Base-by-base conservation (phyloP, 257 asterid species). In the Rubia yunnanensis region DNA sequence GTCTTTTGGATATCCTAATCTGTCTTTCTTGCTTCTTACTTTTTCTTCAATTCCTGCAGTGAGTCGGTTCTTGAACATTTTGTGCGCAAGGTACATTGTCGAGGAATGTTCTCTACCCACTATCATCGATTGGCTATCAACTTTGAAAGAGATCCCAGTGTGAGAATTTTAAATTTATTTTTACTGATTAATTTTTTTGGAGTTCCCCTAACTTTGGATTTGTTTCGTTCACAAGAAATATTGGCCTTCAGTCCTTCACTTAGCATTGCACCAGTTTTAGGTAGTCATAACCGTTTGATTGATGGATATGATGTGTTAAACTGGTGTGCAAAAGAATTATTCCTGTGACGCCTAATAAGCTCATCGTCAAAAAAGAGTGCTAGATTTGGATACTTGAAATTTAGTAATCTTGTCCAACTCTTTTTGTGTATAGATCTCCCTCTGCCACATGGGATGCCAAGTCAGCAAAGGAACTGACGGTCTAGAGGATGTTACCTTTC, bases 71-170 rank as follows among this genome's bases (percentile, higher is more conserved):
- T 92, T 52, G 95, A 92, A 73, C 92, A 92, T 82, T 90, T 92
- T 77, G 85, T 89, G 64, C 83, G 57, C 73, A 80, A 77, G 54
- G 92, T 92, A 62, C 90, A 82, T 69, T 92, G 99, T 54, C 84
- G 97, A 63, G 99, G 99, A 75, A 77, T 92, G 99, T 89, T 92
- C 79, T 89, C 99, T 64, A 89, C 99, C 39, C 99, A 92, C 76
- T 92, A 92, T 77, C 99, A 92, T 71, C 83, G 94, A 67, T 79
- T 92, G 64, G 91, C 99, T 56, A 65, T 82, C 71, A 95, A 88
- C 78, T 85, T 86, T 80, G 86, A 84, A 72, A 80, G 78, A n/a
- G 85, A 90, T 78, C 84, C 88, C 14, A 84, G 84, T 95, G 99
- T 92, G 72, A 54, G 63, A 14, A 22, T 44, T 31, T 53, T 28